Evolutionary conservation across 176 grass and related monocot genomes (phyloP), one percentile per base, ranked within the genome.

Genomic region (Lolium multiflorum): DNA sequence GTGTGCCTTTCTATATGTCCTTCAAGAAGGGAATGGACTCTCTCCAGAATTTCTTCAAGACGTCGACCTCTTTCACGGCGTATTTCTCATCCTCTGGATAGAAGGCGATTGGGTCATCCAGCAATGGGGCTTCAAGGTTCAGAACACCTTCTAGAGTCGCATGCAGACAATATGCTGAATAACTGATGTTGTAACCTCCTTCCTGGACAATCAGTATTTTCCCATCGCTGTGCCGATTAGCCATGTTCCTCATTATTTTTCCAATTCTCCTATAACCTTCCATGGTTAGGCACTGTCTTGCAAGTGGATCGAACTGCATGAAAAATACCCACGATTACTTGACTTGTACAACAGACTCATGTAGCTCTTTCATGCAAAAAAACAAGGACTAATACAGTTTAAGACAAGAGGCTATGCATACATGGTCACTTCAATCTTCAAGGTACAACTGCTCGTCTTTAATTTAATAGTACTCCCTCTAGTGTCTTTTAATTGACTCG

Each of bases 221-320:
- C 15, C 93, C 93, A 14, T 83, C 67, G 25, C 88, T 66, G 12
- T 89, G 74, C 7, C 15, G 66, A 38, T 92, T 81, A 44, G 93
- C 88, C 88, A 95, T 37, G 25, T 25, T 28, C 76, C 93, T 82
- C 71, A 94, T 91, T 59, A 92, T 50, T 24, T 85, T 60, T 60
- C 90, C 96, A 55, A 95, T 91, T 63, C 78, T 93, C 81, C 87
- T 90, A 11, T 96, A 98, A 3, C 91, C 94, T n/a, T 88, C 84
- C 94, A 96, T 98, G 14, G 92, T 94, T 71, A 98, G 67, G 89
- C 97, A 98, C 39, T 98, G 94, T 62, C 97, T 96, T 86, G 92
- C 94, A 81, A 95, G 95, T 21, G 89, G 96, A 68, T 98, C 94
- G 43, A 98, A 98, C 94, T 98, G 84, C 84, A 87, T 6, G 51